These are phyloP conservation scores for Reutealis trisperma DNA, from an alignment of 345 rosid species.

Conservation along the genomic window DNA sequence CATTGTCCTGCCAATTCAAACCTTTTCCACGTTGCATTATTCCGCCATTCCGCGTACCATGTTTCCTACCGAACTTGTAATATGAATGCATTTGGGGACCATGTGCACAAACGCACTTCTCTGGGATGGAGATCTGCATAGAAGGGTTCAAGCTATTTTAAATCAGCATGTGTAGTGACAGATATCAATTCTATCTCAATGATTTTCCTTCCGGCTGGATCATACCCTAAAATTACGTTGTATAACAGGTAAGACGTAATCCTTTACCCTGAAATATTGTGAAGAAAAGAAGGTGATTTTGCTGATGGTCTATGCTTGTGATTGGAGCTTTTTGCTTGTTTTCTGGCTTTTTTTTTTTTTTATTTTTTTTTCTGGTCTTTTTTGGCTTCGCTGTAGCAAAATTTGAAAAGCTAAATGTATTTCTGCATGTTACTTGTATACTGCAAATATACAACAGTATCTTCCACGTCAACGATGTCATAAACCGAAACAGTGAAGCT, in stretches of 20 bases:
- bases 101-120: not conserved
- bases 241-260: not conserved
- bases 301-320: not conserved
- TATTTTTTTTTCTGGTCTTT: not conserved
- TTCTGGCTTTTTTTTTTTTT: not conserved
- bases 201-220: slow-evolving; percentile 3
- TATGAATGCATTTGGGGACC: not conserved
- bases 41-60: not conserved
- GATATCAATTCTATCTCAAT: not conserved
- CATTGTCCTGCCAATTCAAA: not conserved
- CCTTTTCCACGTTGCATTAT: not conserved
- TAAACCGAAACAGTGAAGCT: no score
- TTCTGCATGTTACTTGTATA: no score
- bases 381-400: no score
- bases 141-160: slow-evolving; percentile 3
- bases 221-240: not conserved
- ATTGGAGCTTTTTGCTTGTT: not conserved
- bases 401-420: no score
- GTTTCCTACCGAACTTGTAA: not conserved
- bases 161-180: not conserved
- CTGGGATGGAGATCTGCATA: not conserved
- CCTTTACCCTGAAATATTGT: not conserved
- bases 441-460: no score
- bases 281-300: not conserved
- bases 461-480: not conserved